These are phyloP conservation scores for Xylaria curta DNA, from an alignment of 495 filamentous ascomycete species.

Conservation along the genomic window DNA sequence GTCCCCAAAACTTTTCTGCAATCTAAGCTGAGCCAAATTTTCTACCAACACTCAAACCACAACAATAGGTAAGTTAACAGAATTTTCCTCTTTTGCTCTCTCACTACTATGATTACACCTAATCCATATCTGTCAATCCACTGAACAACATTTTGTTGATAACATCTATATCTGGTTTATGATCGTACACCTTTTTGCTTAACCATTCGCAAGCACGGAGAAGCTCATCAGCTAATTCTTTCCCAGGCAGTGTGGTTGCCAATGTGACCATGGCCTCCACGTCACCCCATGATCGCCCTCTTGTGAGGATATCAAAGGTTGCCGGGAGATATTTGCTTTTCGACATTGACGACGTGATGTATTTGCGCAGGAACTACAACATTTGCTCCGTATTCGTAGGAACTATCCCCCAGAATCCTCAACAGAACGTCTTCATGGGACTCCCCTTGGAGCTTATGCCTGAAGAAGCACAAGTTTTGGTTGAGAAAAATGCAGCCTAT, in stretches of 20 bases:
- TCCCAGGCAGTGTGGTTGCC: conserved; percentile 26
- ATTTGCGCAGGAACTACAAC: conserved; percentile 79
- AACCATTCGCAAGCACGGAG: conserved; percentile 25
- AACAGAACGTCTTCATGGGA: conserved; percentile 93
- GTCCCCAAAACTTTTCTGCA: conserved; percentile 32
- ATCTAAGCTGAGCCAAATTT: neutral
- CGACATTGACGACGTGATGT: conserved; percentile 80
- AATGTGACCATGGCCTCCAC: conserved; percentile 36
- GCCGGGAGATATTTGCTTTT: conserved; percentile 86
- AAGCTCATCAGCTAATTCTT: conserved; percentile 30
- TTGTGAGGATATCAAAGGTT: conserved; percentile 81
- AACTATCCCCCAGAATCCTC: conserved; percentile 85
- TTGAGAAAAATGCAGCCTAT: conserved; percentile 79
- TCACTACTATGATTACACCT: conserved; percentile 70
- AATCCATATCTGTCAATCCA: conserved; percentile 86
- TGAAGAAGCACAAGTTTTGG: conserved; percentile 84
- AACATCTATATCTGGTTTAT: conserved; percentile 49
- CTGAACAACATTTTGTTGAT: conserved; percentile 61
- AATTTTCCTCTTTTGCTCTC: conserved; percentile 12
- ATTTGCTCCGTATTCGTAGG: conserved; percentile 90
- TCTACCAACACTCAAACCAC: conserved; percentile 19
- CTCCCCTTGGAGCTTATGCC: conserved; percentile 88
- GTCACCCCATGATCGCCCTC: conserved; percentile 31
- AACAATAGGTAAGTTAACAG: conserved; percentile 32
- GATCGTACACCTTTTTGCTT: conserved; percentile 28